Conservation (phyloP, 805 yeast genomes). For the Saccharomyces mikatae region DNA sequence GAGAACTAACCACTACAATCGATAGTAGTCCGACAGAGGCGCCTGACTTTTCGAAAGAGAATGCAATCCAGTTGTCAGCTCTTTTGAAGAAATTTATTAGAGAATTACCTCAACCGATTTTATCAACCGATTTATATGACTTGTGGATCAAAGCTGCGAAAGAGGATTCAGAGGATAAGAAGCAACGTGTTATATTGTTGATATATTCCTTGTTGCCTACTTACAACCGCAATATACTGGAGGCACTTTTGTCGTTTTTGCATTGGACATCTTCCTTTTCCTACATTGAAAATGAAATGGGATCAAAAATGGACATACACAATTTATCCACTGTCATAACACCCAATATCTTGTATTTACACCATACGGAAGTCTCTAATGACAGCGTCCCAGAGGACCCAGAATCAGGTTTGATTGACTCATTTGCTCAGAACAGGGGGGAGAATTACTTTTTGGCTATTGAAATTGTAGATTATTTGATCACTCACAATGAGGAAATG, state of each 20-base stretch:
- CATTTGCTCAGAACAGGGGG: conserved; percentile 39
- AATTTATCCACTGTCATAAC: conserved; percentile 92
- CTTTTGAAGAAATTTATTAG: conserved; percentile 83
- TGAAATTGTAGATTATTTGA: conserved; percentile 79
- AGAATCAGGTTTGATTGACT: conserved; percentile 30
- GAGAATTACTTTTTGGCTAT: conserved; percentile 82
- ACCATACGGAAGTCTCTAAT: conserved; percentile 4
- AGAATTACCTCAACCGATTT: conserved; percentile 85
- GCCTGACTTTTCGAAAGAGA: conserved; percentile 66
- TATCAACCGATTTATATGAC: conserved; percentile 68
- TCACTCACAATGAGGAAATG: conserved; percentile 72
- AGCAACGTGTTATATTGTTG: conserved; percentile 45
- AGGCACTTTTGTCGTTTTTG: conserved; percentile 76
- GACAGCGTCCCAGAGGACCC: conserved; percentile 20
- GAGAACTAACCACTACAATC: conserved; percentile 63
- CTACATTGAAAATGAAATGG: conserved; percentile 79
- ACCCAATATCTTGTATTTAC: conserved; percentile 71
- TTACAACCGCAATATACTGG: conserved; percentile 74
- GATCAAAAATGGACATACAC: conserved; percentile 93
- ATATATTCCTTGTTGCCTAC: conserved; percentile 74
- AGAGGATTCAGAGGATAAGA: conserved; percentile 39
- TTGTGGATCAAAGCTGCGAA: conserved; percentile 70
- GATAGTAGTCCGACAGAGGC: conserved; percentile 64
- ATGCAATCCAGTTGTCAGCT: conserved; percentile 89
- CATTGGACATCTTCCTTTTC: conserved; percentile 96